A percentile compares a stretch with the other conserved stretches of the same genome.
phyloP scores from a whole-genome alignment of 352 stramenopile genomes.

The Globisporangium irregulare region DNA sequence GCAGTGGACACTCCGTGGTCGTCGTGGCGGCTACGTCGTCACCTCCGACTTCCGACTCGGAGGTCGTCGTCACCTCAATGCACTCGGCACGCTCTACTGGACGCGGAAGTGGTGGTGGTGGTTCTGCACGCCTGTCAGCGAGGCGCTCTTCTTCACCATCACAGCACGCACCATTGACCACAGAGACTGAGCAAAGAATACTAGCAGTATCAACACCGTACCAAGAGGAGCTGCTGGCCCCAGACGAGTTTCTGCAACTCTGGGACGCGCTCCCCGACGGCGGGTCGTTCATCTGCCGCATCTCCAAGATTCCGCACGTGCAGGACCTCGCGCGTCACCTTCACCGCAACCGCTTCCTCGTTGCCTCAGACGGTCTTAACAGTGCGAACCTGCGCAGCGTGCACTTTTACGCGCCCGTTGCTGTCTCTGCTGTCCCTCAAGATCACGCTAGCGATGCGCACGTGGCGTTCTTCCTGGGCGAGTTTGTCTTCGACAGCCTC shows the following conservation, averaged over 20 bases:
- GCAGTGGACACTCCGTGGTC: background rate
- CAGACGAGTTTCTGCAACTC: conserved; percentile 40
- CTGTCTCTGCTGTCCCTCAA: background rate
- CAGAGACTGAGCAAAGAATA: background rate
- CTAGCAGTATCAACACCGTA: background rate
- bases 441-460: background rate
- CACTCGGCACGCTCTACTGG: background rate
- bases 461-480: conserved; percentile 50
- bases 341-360: conserved; percentile 39
- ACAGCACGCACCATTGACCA: background rate
- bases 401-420: conserved; percentile 49
- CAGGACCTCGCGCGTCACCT: conserved; percentile 47
- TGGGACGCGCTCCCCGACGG: conserved; percentile 53
- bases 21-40: conserved; percentile 12
- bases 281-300: conserved; percentile 61
- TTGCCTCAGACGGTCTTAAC: conserved; percentile 49
- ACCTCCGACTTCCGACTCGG: conserved; percentile 32
- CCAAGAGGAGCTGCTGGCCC: conserved; percentile 14
- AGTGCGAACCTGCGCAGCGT: conserved; percentile 37
- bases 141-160: background rate
- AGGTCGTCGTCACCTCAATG: conserved; percentile 29
- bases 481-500: conserved; percentile 72
- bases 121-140: conserved; percentile 2
- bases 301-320: conserved; percentile 44
- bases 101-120: background rate